Conservation (phyloP, 2,329 filamentous ascomycete genomes). For the Massarina eburnea region DNA sequence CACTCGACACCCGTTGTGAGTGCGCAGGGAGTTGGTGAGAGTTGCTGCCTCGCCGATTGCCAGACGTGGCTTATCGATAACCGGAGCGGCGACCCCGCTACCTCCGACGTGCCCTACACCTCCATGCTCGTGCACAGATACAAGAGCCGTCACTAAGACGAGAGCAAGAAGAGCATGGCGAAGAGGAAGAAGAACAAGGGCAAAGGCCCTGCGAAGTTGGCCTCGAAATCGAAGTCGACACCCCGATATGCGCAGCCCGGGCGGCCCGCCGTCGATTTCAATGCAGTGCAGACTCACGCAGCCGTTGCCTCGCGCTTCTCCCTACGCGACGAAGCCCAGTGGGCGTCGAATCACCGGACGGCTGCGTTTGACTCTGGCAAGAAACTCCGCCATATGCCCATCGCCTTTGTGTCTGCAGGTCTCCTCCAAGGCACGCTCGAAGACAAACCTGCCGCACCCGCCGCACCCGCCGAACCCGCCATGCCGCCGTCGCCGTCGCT, state of each 20-base stretch:
- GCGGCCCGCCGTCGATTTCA: slow-evolving; percentile 7
- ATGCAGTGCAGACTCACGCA: slow-evolving; percentile 13
- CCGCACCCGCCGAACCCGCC: neutral
- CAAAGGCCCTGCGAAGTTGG: slow-evolving; percentile 22
- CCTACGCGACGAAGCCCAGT: slow-evolving; percentile 61
- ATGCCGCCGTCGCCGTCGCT: neutral
- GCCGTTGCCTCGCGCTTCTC: slow-evolving; percentile 37
- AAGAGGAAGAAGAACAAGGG: slow-evolving; percentile 33
- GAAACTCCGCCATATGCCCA: slow-evolving; percentile 57
- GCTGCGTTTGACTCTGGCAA: slow-evolving; percentile 49
- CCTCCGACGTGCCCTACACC: too few species aligned
- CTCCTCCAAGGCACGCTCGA: slow-evolving; percentile 39
- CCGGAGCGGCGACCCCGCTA: too few species aligned
- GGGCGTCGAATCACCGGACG: slow-evolving; percentile 55
- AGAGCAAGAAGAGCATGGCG: slow-evolving; percentile 21
- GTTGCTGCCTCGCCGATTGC: too few species aligned
- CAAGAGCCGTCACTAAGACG: too few species aligned
- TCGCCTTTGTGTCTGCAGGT: slow-evolving; percentile 65
- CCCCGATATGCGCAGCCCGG: slow-evolving; percentile 20
- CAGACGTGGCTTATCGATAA: too few species aligned
- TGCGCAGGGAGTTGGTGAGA: too few species aligned
- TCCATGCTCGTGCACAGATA: too few species aligned
- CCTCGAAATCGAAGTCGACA: too few species aligned
- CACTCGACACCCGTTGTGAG: too few species aligned
- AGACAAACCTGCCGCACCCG: slow-evolving; percentile 24